These are phyloP conservation scores for Saksenaea oblongispora DNA, from an alignment of 371 early-diverging fungal species.

Conservation along the genomic window DNA sequence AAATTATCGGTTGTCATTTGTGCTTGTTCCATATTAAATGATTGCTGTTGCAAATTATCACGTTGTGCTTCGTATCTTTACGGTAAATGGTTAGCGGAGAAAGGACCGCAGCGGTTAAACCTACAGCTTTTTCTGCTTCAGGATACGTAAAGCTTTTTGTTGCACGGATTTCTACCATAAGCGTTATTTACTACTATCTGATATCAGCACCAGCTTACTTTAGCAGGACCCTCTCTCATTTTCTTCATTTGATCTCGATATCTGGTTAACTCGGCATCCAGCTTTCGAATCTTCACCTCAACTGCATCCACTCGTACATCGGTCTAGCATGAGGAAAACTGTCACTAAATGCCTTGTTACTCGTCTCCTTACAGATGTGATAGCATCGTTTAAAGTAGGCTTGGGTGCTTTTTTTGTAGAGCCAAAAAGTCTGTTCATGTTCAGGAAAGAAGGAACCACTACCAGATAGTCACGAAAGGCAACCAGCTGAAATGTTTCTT, in stretches of 20 bases:
- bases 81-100: neutral
- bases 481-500: too few species aligned
- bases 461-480: too few species aligned
- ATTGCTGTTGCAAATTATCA: slow-evolving; percentile 90
- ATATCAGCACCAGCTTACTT: too few species aligned
- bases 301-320: slow-evolving; percentile 84
- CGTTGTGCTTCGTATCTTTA: slow-evolving; percentile 86
- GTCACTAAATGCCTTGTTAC: neutral
- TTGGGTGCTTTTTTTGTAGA: slow-evolving; percentile 38
- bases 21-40: slow-evolving; percentile 98
- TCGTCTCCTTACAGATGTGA: slow-evolving; percentile 28
- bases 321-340: slow-evolving; percentile 51
- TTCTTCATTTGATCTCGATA: slow-evolving; percentile 92
- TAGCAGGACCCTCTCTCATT: slow-evolving; percentile 92
- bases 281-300: slow-evolving; percentile 89
- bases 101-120: slow-evolving; percentile 7
- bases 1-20: slow-evolving; percentile 93
- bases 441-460: neutral
- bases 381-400: slow-evolving; percentile 45
- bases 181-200: too few species aligned
- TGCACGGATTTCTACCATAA: slow-evolving; percentile 77
- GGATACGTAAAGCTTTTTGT: slow-evolving; percentile 84
- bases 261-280: slow-evolving; percentile 89
- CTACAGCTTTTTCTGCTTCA: slow-evolving; percentile 91
- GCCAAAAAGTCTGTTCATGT: slow-evolving; percentile 45